Evolutionary conservation across 306 rosid species (phyloP).

Genomic region (Lithocarpus polystachyus): DNA sequence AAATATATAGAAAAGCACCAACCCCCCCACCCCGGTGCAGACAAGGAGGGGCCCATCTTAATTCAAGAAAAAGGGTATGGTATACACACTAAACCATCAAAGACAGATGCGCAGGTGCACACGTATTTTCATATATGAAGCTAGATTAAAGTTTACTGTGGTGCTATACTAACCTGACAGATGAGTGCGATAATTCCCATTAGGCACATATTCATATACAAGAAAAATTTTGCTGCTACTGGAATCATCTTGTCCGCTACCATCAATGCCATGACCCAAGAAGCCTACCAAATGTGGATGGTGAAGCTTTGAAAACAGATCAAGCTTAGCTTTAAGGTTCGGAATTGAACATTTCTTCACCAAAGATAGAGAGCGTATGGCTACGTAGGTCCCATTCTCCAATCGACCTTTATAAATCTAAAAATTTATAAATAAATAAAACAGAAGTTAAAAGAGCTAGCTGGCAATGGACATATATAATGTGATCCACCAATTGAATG

Average conservation of each 20-base stretch:
- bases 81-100: not conserved
- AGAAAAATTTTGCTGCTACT: conserved; percentile 54
- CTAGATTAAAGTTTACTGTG: not conserved
- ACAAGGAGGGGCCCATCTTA: not conserved
- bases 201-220: conserved; percentile 60
- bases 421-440: conserved; percentile 19
- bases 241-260: conserved; percentile 51
- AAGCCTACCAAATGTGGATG: conserved; percentile 87
- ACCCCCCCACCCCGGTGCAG: not conserved
- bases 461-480: not conserved
- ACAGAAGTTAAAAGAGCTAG: conserved; percentile 12
- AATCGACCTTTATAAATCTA: conserved; percentile 77
- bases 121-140: not conserved
- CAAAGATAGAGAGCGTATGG: conserved; percentile 47
- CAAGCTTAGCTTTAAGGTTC: conserved; percentile 66
- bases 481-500: not conserved
- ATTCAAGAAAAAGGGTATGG: not conserved
- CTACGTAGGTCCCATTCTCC: conserved; percentile 60
- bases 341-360: conserved; percentile 61
- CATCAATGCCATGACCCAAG: conserved; percentile 73
- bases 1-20: not conserved
- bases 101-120: not conserved
- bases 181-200: conserved; percentile 55
- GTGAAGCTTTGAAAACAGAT: conserved; percentile 79
- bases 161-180: conserved; percentile 55